A percentile compares a stretch with the other conserved stretches of the same genome.
Conservation (phyloP, 2,329 filamentous ascomycete species). For the Pseudocercospora ulei region DNA sequence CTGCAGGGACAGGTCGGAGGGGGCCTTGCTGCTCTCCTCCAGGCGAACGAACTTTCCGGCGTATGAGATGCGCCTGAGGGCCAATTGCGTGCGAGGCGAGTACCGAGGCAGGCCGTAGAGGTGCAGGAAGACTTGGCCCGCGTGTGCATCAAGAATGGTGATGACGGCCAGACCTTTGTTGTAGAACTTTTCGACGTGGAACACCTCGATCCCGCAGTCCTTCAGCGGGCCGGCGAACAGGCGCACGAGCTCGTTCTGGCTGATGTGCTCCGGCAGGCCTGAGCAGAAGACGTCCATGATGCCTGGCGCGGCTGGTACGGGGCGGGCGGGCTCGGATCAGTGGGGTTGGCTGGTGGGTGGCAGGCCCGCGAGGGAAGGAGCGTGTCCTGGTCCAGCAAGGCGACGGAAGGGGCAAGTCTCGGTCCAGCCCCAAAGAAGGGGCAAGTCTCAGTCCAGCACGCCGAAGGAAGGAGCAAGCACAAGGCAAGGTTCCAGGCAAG, state of each 20-base stretch:
- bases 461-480: too few relatives aligned
- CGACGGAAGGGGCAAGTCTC: too few relatives aligned
- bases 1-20: constrained; percentile 25
- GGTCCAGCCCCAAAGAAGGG: too few relatives aligned
- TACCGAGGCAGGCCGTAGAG: constrained; percentile 27
- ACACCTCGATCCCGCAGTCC: constrained; percentile 37
- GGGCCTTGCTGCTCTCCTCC: constrained; percentile 9
- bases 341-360: too few relatives aligned
- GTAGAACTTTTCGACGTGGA: constrained; percentile 39
- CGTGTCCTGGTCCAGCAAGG: too few relatives aligned
- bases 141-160: constrained; percentile 38
- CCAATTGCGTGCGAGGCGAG: constrained; percentile 15
- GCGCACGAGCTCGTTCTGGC: constrained; percentile 37
- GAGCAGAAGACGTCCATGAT: constrained; percentile 44
- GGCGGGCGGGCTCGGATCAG: background rate
- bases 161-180: constrained; percentile 39
- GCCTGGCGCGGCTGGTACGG: background rate
- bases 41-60: constrained; percentile 10
- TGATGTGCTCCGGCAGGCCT: constrained; percentile 38
- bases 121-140: constrained; percentile 40
- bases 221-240: constrained; percentile 37
- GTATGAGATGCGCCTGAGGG: constrained; percentile 10
- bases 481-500: too few relatives aligned
- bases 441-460: too few relatives aligned
- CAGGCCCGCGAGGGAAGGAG: too few relatives aligned